Conservation (phyloP, 1,284 basidiomycete species). For the Puccinia sorghi region DNA sequence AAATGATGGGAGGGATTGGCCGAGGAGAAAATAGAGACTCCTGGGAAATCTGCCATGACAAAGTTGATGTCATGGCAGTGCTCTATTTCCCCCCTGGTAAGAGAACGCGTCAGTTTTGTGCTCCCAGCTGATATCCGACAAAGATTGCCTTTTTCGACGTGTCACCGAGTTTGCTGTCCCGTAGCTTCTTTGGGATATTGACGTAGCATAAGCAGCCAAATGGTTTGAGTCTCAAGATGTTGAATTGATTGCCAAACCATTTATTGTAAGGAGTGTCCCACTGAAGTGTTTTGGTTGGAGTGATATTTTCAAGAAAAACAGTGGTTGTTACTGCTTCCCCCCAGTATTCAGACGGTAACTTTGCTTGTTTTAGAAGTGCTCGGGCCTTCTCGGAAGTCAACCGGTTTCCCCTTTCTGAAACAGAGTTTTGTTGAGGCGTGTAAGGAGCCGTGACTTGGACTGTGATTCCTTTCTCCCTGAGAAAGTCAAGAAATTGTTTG, state of each 20-base stretch:
- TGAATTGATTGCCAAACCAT: neutral
- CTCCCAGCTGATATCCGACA: slow-evolving; percentile 10
- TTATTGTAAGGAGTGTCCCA: neutral
- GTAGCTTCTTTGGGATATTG: neutral
- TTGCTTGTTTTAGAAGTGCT: too few species aligned
- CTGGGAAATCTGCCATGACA: neutral
- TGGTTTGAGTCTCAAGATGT: neutral
- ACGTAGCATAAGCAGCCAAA: neutral
- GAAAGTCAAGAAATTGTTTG: slow-evolving; percentile 55
- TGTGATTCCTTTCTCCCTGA: slow-evolving; percentile 48
- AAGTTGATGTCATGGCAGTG: too few species aligned
- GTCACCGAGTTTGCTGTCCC: neutral
- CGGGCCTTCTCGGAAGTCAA: slow-evolving; percentile 3
- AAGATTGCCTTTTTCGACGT: neutral
- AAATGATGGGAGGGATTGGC: too few species aligned
- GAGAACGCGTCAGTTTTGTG: slow-evolving; percentile 16
- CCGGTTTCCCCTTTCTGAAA: neutral
- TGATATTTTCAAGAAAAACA: slow-evolving; percentile 18
- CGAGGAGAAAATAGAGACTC: neutral
- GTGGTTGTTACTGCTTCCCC: slow-evolving; percentile 14
- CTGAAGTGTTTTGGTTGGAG: neutral
- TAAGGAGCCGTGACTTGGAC: too few species aligned
- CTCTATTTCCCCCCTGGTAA: neutral
- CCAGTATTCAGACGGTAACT: neutral
- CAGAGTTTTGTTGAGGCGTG: slow-evolving; percentile 6